Percentiles rank a stretch among this genome's conserved stretches.
phyloP scores from a whole-genome alignment of 1,139 yeast genomes.

The Lodderomyces orthopsilosis region DNA sequence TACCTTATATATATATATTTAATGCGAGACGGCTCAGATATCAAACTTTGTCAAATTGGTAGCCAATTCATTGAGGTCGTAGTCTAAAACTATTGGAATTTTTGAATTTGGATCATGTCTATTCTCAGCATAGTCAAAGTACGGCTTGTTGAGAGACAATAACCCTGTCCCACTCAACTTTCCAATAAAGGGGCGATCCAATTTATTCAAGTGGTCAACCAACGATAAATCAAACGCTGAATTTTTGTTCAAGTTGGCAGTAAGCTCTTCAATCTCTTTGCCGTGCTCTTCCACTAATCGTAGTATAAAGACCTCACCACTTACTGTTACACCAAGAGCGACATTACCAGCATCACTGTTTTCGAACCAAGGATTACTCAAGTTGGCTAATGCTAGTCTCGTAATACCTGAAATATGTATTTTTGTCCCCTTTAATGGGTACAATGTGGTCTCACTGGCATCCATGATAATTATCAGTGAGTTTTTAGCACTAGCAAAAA shows the following conservation, averaged over 20 bases:
- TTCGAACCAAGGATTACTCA: conserved; percentile 1
- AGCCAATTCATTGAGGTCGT: conserved; percentile 34
- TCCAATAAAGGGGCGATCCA: conserved; percentile 35
- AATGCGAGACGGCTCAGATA: background rate
- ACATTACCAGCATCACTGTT: background rate
- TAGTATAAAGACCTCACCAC: conserved; percentile 3
- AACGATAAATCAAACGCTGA: background rate
- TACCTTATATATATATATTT: background rate
- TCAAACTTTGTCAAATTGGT: conserved; percentile 2
- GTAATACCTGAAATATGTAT: conserved; percentile 3
- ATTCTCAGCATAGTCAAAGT: conserved; percentile 31
- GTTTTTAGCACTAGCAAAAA: conserved; percentile 42
- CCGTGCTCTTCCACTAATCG: background rate
- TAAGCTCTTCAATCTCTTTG: conserved; percentile 22
- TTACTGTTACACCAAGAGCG: conserved; percentile 1
- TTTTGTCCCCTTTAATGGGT: background rate
- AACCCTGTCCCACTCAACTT: conserved; percentile 45
- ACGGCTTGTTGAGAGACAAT: conserved; percentile 35
- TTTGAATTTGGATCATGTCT: conserved; percentile 14
- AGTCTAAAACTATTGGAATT: conserved; percentile 26
- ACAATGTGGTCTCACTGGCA: background rate
- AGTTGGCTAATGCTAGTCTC: background rate
- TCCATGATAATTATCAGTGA: background rate
- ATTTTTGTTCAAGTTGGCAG: background rate
- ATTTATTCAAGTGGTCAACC: conserved; percentile 17